Percentiles rank a stretch among this genome's conserved stretches.
Evolutionary conservation across 1,284 basidiomycete species (phyloP).

Genomic region (Irpex sp.): DNA sequence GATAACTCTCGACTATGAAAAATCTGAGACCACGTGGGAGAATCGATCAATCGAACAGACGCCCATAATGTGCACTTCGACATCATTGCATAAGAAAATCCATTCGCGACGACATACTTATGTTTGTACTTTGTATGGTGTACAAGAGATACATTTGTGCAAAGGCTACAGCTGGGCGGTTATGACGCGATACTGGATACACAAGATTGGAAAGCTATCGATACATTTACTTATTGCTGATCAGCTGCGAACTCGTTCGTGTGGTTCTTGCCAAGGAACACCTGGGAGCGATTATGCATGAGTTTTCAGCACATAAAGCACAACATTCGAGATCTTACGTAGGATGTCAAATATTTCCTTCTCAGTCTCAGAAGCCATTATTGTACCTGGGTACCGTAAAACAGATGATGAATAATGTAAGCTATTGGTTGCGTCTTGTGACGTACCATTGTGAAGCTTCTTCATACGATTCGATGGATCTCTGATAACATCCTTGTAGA

Average conservation of each 20-base stretch:
- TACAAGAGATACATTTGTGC: too few species aligned
- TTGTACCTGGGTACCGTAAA: conserved; percentile 43
- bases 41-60: neutral
- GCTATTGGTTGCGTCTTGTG: neutral
- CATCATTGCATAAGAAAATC: neutral
- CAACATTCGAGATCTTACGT: conserved; percentile 31
- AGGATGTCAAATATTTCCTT: conserved; percentile 80
- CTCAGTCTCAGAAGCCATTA: conserved; percentile 81
- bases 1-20: conserved; percentile 1
- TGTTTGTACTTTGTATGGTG: too few species aligned
- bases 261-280: conserved; percentile 78
- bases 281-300: conserved; percentile 20
- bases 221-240: neutral
- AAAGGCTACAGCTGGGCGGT: neutral
- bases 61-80: neutral
- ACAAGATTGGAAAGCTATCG: neutral
- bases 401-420: neutral
- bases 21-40: neutral
- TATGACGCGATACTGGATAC: neutral
- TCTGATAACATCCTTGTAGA: conserved; percentile 72
- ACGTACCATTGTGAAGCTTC: conserved; percentile 65
- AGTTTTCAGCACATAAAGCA: neutral
- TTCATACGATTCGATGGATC: conserved; percentile 56
- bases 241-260: conserved; percentile 49
- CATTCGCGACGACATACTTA: neutral